Percentiles rank a stretch among this genome's conserved stretches.
These are phyloP conservation scores for Auricularia heimuer DNA, from an alignment of 768 basidiomycete genomes.

Conservation along the genomic window DNA sequence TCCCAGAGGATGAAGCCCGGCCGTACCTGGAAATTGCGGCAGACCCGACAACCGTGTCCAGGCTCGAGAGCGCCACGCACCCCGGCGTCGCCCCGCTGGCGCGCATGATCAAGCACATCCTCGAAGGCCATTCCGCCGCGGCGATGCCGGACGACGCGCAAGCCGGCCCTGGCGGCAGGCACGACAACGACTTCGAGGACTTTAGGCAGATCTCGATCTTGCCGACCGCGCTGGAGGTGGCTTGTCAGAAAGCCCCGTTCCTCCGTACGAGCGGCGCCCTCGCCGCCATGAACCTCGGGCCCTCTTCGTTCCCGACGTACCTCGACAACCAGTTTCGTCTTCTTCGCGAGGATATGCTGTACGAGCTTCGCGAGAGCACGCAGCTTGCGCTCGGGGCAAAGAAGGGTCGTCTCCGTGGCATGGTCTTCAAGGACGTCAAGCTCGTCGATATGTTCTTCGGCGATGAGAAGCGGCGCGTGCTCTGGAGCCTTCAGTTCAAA, in stretches of 20 bases:
- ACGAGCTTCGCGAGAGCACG: conserved; percentile 37
- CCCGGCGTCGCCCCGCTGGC: conserved; percentile 21
- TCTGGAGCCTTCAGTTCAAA: conserved; percentile 28
- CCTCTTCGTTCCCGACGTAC: conserved; percentile 27
- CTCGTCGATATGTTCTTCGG: conserved; percentile 27
- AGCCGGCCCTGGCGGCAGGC: conserved; percentile 48
- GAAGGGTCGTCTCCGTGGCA: conserved; percentile 27
- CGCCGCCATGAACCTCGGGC: conserved; percentile 33
- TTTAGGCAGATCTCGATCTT: conserved; percentile 54
- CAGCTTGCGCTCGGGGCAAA: conserved; percentile 31
- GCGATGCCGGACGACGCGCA: conserved; percentile 16
- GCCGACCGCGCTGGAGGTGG: conserved; percentile 51
- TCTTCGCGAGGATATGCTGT: conserved; percentile 52
- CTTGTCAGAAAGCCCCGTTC: conserved; percentile 36
- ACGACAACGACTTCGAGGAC: conserved; percentile 57
- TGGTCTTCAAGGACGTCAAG: conserved; percentile 28
- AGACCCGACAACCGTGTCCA: conserved; percentile 20
- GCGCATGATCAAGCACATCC: conserved; percentile 31
- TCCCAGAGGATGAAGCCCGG: conserved; percentile 25
- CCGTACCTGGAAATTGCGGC: conserved; percentile 32
- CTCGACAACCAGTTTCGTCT: conserved; percentile 61
- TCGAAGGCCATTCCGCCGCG: conserved; percentile 19
- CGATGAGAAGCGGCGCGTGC: neutral
- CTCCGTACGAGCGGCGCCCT: conserved; percentile 35
- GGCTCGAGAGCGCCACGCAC: conserved; percentile 17